Conservation (phyloP, 1,284 basidiomycete species). For the Neonothopanus nambi region DNA sequence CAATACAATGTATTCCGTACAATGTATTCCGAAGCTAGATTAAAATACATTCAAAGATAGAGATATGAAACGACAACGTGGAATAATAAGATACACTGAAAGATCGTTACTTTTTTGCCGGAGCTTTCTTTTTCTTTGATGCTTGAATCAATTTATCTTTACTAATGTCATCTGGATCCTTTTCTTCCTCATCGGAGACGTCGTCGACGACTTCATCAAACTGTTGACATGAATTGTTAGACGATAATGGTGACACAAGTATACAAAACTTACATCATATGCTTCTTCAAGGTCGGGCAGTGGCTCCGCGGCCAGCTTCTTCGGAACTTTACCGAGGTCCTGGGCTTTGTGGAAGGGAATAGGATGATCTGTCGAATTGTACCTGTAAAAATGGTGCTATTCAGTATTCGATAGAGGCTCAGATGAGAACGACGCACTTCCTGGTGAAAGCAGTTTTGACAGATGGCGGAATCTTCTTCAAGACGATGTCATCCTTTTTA, state of each 20-base stretch:
- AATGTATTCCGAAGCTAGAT: too few relatives aligned
- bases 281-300: slow-evolving; percentile 90
- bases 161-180: slow-evolving; percentile 42
- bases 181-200: slow-evolving; percentile 50
- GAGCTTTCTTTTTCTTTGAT: slow-evolving; percentile 37
- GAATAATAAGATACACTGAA: too few relatives aligned
- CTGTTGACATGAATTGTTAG: slow-evolving; percentile 26
- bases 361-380: slow-evolving; percentile 85
- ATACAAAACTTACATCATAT: slow-evolving; percentile 49
- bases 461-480: slow-evolving; percentile 83
- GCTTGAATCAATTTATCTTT: slow-evolving; percentile 53
- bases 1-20: too few relatives aligned
- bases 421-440: slow-evolving; percentile 54
- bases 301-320: slow-evolving; percentile 73
- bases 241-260: neutral
- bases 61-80: too few relatives aligned
- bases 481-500: slow-evolving; percentile 68
- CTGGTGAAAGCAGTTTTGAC: slow-evolving; percentile 87
- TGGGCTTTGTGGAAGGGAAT: slow-evolving; percentile 88
- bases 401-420: neutral
- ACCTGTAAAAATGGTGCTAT: slow-evolving; percentile 46
- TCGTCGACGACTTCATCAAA: slow-evolving; percentile 52
- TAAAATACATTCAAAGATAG: too few relatives aligned
- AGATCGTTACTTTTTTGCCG: slow-evolving; percentile 18
- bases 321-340: slow-evolving; percentile 75